phyloP scores from a whole-genome alignment of 345 rosid species.

The Citrus maxima region DNA sequence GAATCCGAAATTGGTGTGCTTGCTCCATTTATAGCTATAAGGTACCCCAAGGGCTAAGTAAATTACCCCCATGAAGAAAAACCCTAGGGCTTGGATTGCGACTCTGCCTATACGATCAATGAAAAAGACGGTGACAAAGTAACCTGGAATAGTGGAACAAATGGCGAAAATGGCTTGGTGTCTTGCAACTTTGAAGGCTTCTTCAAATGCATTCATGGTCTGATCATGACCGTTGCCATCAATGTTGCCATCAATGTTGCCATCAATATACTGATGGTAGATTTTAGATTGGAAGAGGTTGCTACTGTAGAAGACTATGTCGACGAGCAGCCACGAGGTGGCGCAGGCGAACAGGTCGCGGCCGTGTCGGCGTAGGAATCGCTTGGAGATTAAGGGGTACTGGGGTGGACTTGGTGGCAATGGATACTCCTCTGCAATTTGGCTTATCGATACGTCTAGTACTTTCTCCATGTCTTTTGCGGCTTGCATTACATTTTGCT shows the following conservation, averaged over 20 bases:
- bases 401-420: conserved; percentile 23
- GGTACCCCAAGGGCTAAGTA: conserved; percentile 49
- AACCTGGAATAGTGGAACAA: conserved; percentile 68
- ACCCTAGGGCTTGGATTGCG: conserved; percentile 62
- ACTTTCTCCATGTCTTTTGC: conserved; percentile 67
- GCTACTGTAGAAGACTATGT: conserved; percentile 60
- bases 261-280: conserved; percentile 26
- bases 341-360: conserved; percentile 60
- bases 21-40: conserved; percentile 33
- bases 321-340: conserved; percentile 61
- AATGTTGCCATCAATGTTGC: background rate
- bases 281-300: conserved; percentile 64
- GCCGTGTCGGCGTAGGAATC: conserved; percentile 63
- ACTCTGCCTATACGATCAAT: conserved; percentile 67
- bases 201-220: conserved; percentile 27
- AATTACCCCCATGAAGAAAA: conserved; percentile 54
- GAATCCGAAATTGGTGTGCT: conserved; percentile 26
- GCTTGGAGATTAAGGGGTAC: conserved; percentile 51
- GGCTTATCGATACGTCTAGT: conserved; percentile 42
- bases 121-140: conserved; percentile 57
- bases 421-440: conserved; percentile 42
- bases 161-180: conserved; percentile 47
- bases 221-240: background rate
- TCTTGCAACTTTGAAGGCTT: conserved; percentile 41
- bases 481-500: conserved; percentile 60